phyloP scores from a whole-genome alignment of 2,329 filamentous ascomycete genomes.

The Whalleya microplaca region DNA sequence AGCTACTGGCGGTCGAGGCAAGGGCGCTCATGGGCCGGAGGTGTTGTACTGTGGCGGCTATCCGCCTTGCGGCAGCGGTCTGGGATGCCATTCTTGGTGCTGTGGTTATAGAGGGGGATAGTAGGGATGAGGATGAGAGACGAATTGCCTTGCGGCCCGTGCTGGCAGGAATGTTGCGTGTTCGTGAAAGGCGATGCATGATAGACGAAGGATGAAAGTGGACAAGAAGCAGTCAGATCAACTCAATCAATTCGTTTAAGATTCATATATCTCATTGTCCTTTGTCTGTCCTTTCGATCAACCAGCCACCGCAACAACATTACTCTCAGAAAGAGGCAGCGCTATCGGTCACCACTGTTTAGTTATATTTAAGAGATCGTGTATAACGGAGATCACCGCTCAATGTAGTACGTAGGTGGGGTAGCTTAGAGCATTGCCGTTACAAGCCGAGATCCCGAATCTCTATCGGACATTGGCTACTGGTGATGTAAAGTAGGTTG shows the following conservation, averaged over 20 bases:
- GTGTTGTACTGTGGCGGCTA: slow-evolving; percentile 61
- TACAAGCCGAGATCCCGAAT: slow-evolving; percentile 28
- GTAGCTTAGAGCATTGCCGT: slow-evolving; percentile 25
- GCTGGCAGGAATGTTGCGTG: slow-evolving; percentile 31
- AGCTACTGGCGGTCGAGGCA: slow-evolving; percentile 61
- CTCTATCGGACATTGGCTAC: slow-evolving; percentile 3
- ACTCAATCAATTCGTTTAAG: slow-evolving; percentile 3
- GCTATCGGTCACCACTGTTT: slow-evolving; percentile 24
- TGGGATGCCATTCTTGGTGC: slow-evolving; percentile 41
- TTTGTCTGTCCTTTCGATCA: slow-evolving; percentile 2
- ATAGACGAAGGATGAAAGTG: not conserved
- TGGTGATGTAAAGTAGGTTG: too few species aligned
- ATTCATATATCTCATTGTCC: slow-evolving; percentile 1
- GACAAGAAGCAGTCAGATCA: not conserved
- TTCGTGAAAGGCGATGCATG: slow-evolving; percentile 37
- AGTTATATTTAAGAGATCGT: slow-evolving; percentile 4
- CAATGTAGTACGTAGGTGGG: slow-evolving; percentile 14
- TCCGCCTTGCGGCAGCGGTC: slow-evolving; percentile 51
- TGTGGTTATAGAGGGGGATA: slow-evolving; percentile 13
- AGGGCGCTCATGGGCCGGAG: slow-evolving; percentile 56
- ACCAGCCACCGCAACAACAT: slow-evolving; percentile 10
- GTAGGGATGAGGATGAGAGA: slow-evolving; percentile 26
- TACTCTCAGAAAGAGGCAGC: slow-evolving; percentile 9
- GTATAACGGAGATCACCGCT: slow-evolving; percentile 3
- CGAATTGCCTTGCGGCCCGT: slow-evolving; percentile 32